Base-by-base conservation (phyloP, 345 rosid species). In the Fremontodendron californicum region DNA sequence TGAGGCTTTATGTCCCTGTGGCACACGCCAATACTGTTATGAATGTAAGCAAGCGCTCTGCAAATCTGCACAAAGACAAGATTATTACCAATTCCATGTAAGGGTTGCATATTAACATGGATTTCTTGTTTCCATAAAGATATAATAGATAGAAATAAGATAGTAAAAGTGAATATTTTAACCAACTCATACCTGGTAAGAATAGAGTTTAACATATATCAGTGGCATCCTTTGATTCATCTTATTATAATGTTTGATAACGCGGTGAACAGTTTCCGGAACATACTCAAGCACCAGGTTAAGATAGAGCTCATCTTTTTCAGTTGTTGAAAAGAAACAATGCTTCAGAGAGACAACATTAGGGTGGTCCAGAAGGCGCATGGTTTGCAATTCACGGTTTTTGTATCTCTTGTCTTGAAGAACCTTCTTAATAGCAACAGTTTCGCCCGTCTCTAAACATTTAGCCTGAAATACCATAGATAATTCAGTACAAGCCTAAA, bases 1-100 rank as follows among this genome's bases (percentile, higher is more conserved):
- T 93, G 99, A 64, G 99, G 99, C 83, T 96, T 93, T 78, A 96
- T 92, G 85, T 96, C 99, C 83, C 99, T 88, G 84, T 96, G 98
- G 85, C 98, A 96, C 61, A 93, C 97, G 81, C 96, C 97, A 25
- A 92, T 87, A 64, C 88, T 86, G 54, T 88, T 86, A 82, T 96
- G 98, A 78, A 93, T 92, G 83, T 93, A 96, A 69, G 93, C 90
- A 75, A 96, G 90, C 2, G 99, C 93, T 79, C 99, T 84, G 78
- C 93, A 96, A 61, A 96, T 96, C 97, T 96, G 89, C 76, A 77
- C 13, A 35, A 35, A 62, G 29, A 45, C 54, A 58, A 31, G 69
- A 64, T n/a, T 27, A 67, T 71, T 11, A 51, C 33, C 52, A 84
- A 48, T 21, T 64, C 35, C 29, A 8, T 40, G 52, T 57, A 25